Percentiles rank a stretch among this genome's conserved stretches.
Conservation (phyloP, 192 early-diverging fungal genomes). For the Paraglomus brasilianum region DNA sequence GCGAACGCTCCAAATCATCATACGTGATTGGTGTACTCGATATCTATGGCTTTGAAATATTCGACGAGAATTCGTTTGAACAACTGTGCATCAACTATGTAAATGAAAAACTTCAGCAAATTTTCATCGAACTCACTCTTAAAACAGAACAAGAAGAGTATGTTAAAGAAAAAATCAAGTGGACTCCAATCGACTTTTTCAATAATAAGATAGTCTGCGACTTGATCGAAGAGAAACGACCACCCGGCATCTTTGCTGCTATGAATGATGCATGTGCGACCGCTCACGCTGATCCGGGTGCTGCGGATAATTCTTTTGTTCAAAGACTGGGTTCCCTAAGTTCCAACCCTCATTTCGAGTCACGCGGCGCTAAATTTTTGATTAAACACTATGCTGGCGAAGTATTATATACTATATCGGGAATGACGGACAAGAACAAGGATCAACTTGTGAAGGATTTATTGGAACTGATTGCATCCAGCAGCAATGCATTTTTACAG, state of each 20-base stretch:
- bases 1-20: slow-evolving; percentile 54
- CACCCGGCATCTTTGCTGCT: slow-evolving; percentile 89
- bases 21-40: slow-evolving; percentile 91
- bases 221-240: slow-evolving; percentile 93
- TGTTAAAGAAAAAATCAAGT: slow-evolving; percentile 90
- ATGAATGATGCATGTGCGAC: slow-evolving; percentile 98
- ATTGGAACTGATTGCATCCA: slow-evolving; percentile 80
- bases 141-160: slow-evolving; percentile 99
- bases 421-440: slow-evolving; percentile 99
- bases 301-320: slow-evolving; percentile 72
- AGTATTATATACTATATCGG: slow-evolving; percentile 86
- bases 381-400: slow-evolving; percentile 97
- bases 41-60: slow-evolving; percentile 99
- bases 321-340: slow-evolving; percentile 66
- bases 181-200: slow-evolving; percentile 99
- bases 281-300: slow-evolving; percentile 87
- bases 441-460: slow-evolving; percentile 94
- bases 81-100: slow-evolving; percentile 99
- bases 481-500: slow-evolving; percentile 72
- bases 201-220: slow-evolving; percentile 99
- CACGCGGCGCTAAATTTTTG: slow-evolving; percentile 69
- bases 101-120: slow-evolving; percentile 96
- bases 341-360: slow-evolving; percentile 74
- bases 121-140: slow-evolving; percentile 97
- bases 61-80: slow-evolving; percentile 95